A percentile compares a stretch with the other conserved stretches of the same genome.
Evolutionary conservation across 805 yeast species (phyloP).

Genomic region (Zygotorulaspora chibaensis): DNA sequence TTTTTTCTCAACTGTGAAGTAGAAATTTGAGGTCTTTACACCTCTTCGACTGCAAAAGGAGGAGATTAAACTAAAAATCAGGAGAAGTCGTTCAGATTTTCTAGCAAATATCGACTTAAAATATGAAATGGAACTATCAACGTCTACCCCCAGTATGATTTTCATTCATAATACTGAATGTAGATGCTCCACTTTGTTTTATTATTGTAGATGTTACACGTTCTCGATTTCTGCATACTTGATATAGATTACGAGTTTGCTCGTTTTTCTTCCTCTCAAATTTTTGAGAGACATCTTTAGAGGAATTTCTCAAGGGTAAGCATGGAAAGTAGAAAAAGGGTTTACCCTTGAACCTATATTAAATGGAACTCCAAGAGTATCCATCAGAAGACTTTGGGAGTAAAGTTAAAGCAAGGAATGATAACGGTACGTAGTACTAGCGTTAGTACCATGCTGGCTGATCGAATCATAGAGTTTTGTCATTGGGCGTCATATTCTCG

Average conservation of each 20-base stretch:
- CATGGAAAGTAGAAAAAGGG: neutral
- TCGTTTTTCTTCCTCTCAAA: neutral
- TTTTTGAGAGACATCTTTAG: neutral
- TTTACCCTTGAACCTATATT: neutral
- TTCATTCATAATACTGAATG: too few relatives aligned
- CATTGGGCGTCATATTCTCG: neutral
- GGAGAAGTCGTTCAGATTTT: neutral
- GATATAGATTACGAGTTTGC: neutral
- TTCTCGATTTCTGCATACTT: too few relatives aligned
- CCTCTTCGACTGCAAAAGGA: neutral
- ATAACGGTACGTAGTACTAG: conserved; percentile 14
- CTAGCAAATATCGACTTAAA: neutral
- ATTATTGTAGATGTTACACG: too few relatives aligned
- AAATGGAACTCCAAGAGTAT: too few relatives aligned
- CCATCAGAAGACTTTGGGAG: neutral
- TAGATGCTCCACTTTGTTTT: too few relatives aligned
- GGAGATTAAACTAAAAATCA: neutral
- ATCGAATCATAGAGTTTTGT: neutral
- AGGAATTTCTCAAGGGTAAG: neutral
- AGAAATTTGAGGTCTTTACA: neutral
- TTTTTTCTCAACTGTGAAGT: neutral
- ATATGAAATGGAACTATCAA: neutral
- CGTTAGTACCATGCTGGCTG: neutral
- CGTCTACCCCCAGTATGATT: neutral
- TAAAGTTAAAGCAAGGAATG: neutral